Conservation (phyloP, 1,284 basidiomycete species). For the Tilletia indica region DNA sequence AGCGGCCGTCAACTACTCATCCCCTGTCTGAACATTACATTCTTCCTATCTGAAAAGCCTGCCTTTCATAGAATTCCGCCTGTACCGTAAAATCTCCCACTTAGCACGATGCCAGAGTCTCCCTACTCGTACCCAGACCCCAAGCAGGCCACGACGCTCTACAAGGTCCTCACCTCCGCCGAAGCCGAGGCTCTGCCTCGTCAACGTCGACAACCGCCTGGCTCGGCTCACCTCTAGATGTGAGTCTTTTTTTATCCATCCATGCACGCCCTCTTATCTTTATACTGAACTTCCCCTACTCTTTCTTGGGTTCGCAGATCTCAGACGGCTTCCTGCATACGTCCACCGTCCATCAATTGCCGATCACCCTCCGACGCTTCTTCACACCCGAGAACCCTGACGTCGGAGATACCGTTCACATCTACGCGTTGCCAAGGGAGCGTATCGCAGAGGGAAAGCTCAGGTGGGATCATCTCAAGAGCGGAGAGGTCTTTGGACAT, state of each 20-base stretch:
- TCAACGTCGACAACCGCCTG: constrained; percentile 21
- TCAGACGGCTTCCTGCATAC: constrained; percentile 49
- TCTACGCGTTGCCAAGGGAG: not conserved
- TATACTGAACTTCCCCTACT: not conserved
- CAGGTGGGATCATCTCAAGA: not conserved
- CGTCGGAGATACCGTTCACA: constrained; percentile 20
- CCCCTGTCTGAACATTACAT: too few relatives aligned
- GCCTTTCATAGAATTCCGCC: too few relatives aligned
- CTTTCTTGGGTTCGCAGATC: constrained; percentile 21
- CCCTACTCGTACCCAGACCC: constrained; percentile 24
- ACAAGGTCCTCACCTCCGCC: constrained; percentile 47
- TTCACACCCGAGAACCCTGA: constrained; percentile 29
- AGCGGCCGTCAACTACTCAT: too few relatives aligned
- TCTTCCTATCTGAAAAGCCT: too few relatives aligned
- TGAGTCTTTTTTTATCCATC: constrained; percentile 25
- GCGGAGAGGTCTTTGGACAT: constrained; percentile 6
- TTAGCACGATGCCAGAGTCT: too few relatives aligned
- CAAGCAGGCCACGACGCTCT: constrained; percentile 37
- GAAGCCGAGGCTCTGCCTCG: constrained; percentile 30
- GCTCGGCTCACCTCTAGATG: constrained; percentile 43
- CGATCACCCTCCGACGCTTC: constrained; percentile 41
- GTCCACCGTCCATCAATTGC: constrained; percentile 40
- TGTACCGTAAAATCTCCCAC: too few relatives aligned
- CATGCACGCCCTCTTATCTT: not conserved
- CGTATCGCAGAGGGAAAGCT: not conserved